Conservation (phyloP, 495 filamentous ascomycete species). For the Diplogelasinospora grovesii region DNA sequence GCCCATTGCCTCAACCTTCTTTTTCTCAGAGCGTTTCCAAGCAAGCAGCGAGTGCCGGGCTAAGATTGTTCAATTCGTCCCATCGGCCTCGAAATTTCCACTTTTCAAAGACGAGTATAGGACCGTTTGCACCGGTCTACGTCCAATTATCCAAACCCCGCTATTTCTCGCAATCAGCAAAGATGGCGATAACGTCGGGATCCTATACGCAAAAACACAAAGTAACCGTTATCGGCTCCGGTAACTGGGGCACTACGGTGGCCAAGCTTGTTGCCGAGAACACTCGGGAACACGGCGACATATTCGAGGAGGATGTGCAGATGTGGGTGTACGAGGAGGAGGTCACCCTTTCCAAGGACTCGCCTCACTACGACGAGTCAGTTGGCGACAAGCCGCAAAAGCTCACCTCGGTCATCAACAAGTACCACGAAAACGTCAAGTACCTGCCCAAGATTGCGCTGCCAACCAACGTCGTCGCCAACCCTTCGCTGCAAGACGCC, state of each 20-base stretch:
- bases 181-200: conserved; percentile 29
- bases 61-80: too few relatives aligned
- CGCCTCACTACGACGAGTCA: conserved; percentile 48
- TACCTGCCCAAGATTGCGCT: conserved; percentile 83
- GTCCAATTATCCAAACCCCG: too few relatives aligned
- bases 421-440: conserved; percentile 91
- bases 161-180: conserved; percentile 13
- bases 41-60: too few relatives aligned
- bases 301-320: conserved; percentile 84
- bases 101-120: too few relatives aligned
- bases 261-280: conserved; percentile 96
- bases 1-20: too few relatives aligned
- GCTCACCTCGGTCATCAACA: conserved; percentile 86
- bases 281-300: conserved; percentile 60
- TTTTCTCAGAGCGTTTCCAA: too few relatives aligned
- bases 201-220: conserved; percentile 66
- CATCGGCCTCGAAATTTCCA: too few relatives aligned
- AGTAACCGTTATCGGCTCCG: conserved; percentile 88
- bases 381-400: conserved; percentile 60
- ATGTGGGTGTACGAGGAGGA: conserved; percentile 98
- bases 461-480: conserved; percentile 82
- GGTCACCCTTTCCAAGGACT: conserved; percentile 60
- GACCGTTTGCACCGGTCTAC: too few relatives aligned
- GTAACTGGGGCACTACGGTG: conserved; percentile 98
- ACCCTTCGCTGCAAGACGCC: conserved; percentile 75